Evolutionary conservation across 208 protist genomes (phyloP).

Genomic region (Novymonas esmeraldas): DNA sequence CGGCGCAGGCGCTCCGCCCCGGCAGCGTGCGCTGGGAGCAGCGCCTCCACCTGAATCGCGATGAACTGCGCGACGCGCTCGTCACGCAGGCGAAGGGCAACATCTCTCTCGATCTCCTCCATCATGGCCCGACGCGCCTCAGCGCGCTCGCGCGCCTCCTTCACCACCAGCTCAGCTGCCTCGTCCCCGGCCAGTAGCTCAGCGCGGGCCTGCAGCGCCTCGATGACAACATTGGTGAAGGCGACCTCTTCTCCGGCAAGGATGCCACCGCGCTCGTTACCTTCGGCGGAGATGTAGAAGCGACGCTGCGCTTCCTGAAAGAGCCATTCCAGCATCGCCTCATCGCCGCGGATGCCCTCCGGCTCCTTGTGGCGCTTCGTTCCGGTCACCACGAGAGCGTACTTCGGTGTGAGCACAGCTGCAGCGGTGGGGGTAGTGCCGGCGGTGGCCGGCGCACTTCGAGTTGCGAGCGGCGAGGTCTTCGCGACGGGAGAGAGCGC

Average conservation of each 20-base stretch:
- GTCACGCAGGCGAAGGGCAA: conserved; percentile 26
- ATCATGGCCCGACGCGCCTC: conserved; percentile 30
- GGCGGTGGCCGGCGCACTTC: neutral
- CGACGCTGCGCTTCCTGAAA: conserved; percentile 28
- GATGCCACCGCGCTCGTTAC: conserved; percentile 26
- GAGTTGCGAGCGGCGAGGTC: neutral
- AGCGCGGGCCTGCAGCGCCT: conserved; percentile 15
- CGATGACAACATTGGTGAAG: conserved; percentile 23
- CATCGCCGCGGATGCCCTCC: neutral
- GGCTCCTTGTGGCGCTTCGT: neutral
- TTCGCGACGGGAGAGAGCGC: neutral
- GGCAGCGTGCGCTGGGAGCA: conserved; percentile 49
- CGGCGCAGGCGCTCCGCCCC: conserved; percentile 33
- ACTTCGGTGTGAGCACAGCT: too few species aligned
- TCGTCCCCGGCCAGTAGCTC: conserved; percentile 33
- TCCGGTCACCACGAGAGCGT: neutral
- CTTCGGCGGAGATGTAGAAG: conserved; percentile 32
- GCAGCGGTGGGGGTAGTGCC: neutral
- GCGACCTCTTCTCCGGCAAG: conserved; percentile 40
- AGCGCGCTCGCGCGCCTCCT: conserved; percentile 27
- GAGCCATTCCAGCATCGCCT: conserved; percentile 20
- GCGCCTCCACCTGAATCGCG: conserved; percentile 22
- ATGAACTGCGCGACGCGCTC: conserved; percentile 44
- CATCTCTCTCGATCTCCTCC: conserved; percentile 50
- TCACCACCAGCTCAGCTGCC: conserved; percentile 35